Conservation (phyloP, 139 green algal genomes). For the Picocystis salinarum region DNA sequence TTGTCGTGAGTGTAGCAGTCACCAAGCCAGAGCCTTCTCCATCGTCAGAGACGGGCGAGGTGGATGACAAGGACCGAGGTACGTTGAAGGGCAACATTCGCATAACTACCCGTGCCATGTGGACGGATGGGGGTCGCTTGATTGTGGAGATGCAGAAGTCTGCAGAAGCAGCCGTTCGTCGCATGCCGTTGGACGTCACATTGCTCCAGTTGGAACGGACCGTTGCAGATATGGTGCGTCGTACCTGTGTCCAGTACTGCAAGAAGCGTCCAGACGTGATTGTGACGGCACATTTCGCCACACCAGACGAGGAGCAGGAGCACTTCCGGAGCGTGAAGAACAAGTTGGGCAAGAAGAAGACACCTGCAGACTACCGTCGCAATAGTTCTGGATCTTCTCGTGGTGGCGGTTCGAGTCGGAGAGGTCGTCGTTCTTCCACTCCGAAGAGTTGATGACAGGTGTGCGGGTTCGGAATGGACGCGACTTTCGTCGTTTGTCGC, state of each 20-base stretch:
- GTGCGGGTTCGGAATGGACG: no score
- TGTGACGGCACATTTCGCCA: slow-evolving; percentile 51
- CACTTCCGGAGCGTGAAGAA: no score
- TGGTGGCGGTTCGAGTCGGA: no score
- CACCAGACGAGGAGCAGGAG: no score
- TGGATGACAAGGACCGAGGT: background rate
- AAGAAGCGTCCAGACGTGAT: slow-evolving; percentile 65
- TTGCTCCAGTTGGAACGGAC: slow-evolving; percentile 51
- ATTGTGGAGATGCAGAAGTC: slow-evolving; percentile 37
- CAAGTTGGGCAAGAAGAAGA: no score
- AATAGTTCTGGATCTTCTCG: no score
- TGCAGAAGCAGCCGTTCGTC: slow-evolving; percentile 17
- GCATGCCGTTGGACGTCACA: slow-evolving; percentile 24
- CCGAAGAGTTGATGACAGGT: no score
- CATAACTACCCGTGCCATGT: slow-evolving; percentile 78
- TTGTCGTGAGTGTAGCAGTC: slow-evolving; percentile 68
- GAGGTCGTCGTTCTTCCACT: no score
- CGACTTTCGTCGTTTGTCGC: no score
- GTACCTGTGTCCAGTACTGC: slow-evolving; percentile 52
- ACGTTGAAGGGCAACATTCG: slow-evolving; percentile 27
- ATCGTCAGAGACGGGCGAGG: background rate
- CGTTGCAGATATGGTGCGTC: slow-evolving; percentile 36
- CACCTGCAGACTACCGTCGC: no score
- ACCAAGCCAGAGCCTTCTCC: slow-evolving; percentile 12
- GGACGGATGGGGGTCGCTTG: slow-evolving; percentile 57